Percentiles rank a stretch among this genome's conserved stretches.
Conservation (phyloP, 306 rosid genomes). For the Coriaria nepalensis region DNA sequence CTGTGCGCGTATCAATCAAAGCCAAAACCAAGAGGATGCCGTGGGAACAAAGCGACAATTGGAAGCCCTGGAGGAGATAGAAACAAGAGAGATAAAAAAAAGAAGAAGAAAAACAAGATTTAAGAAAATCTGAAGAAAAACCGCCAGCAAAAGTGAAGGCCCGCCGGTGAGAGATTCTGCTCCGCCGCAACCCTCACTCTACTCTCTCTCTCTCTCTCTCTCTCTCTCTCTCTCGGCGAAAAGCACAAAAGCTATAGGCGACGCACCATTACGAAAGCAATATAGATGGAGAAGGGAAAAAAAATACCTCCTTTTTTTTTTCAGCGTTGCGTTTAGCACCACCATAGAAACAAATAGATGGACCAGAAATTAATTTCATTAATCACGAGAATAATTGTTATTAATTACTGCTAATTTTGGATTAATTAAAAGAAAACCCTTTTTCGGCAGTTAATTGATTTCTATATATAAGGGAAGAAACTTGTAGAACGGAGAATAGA, state of each 20-base stretch:
- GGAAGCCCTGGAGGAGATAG: slow-evolving; percentile 6
- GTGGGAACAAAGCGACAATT: slow-evolving; percentile 25
- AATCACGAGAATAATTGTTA: too few species aligned
- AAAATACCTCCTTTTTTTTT: too few species aligned
- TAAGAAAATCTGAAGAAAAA: slow-evolving; percentile 13
- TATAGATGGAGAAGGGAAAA: too few species aligned
- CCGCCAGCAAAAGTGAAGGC: background rate
- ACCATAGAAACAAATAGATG: too few species aligned
- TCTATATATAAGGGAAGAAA: too few species aligned
- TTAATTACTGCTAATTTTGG: too few species aligned
- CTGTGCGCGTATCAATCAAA: slow-evolving; percentile 15
- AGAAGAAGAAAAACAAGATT: slow-evolving; percentile 17
- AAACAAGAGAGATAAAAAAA: slow-evolving; percentile 10
- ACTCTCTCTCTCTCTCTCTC: slow-evolving; percentile 8
- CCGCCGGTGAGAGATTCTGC: slow-evolving; percentile 1
- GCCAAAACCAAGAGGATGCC: slow-evolving; percentile 19
- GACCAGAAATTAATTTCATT: too few species aligned
- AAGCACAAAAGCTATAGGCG: slow-evolving; percentile 11
- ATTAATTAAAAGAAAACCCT: too few species aligned
- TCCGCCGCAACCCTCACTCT: slow-evolving; percentile 10
- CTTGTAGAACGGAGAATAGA: too few species aligned
- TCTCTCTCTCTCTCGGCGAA: slow-evolving; percentile 13
- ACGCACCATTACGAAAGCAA: background rate
- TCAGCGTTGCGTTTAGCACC: too few species aligned
- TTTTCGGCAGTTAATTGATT: too few species aligned